These are phyloP conservation scores for Sporothrix phasma DNA, from an alignment of 2,329 filamentous ascomycete species.

Conservation along the genomic window DNA sequence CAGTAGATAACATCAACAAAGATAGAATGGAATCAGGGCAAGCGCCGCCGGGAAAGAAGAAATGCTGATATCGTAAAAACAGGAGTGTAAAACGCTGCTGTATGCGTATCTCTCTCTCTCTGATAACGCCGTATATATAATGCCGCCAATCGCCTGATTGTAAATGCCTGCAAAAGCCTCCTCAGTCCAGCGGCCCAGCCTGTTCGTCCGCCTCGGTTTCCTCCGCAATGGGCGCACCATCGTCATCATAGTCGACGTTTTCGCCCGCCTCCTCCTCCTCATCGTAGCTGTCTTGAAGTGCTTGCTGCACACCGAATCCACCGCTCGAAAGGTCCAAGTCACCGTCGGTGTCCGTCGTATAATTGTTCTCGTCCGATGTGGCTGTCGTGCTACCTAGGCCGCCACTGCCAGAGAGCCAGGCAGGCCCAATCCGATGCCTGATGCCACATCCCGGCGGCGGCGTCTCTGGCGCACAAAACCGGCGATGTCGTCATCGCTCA, in stretches of 20 bases:
- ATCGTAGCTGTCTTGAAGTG: neutral
- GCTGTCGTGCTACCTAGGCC: conserved; percentile 13
- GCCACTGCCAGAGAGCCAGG: neutral
- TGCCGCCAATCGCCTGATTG: neutral
- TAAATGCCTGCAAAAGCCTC: neutral
- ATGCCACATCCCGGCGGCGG: neutral
- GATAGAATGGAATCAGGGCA: too few species aligned
- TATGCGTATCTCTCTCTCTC: too few species aligned
- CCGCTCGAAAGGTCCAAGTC: conserved; percentile 2
- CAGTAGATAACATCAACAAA: too few species aligned
- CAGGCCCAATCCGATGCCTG: neutral
- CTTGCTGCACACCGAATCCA: neutral
- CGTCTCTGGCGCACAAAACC: neutral
- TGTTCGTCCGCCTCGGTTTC: neutral
- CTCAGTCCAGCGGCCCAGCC: neutral
- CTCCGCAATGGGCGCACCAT: neutral
- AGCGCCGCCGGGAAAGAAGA: too few species aligned
- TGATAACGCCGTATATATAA: neutral
- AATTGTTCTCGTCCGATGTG: conserved; percentile 16
- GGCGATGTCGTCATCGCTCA: conserved; percentile 11
- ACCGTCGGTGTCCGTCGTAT: conserved; percentile 1
- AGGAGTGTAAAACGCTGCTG: too few species aligned
- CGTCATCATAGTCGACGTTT: neutral
- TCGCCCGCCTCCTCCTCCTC: neutral
- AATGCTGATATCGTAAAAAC: too few species aligned